Conservation (phyloP, 2,329 filamentous ascomycete genomes). For the Colletotrichum camelliae region DNA sequence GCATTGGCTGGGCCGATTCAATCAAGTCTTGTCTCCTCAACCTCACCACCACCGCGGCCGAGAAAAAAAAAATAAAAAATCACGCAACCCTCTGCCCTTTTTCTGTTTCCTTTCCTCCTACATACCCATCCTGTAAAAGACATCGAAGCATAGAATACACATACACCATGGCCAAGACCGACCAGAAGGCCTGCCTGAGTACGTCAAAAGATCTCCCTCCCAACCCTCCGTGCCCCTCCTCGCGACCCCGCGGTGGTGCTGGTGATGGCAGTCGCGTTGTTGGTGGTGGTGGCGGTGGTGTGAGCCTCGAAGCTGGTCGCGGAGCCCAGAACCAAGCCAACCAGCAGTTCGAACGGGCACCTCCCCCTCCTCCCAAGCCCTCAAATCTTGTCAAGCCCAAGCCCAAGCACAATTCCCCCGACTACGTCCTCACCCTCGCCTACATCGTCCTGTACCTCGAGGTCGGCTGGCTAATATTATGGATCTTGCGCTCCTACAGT, state of each 20-base stretch:
- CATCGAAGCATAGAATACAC: conserved; percentile 1
- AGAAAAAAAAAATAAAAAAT: conserved; percentile 29
- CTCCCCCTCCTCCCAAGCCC: conserved; percentile 17
- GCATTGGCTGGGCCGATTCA: conserved; percentile 20
- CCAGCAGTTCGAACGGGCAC: neutral
- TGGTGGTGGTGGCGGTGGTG: neutral
- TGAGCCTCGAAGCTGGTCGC: neutral
- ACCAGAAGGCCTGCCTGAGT: conserved; percentile 68
- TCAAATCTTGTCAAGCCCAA: neutral
- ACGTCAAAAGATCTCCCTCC: conserved; percentile 46
- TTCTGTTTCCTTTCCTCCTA: neutral
- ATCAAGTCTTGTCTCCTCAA: conserved; percentile 16
- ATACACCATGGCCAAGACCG: conserved; percentile 55
- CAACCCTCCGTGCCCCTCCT: conserved; percentile 28
- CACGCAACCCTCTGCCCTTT: conserved; percentile 29
- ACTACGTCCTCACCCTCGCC: conserved; percentile 26
- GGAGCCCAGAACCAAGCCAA: neutral
- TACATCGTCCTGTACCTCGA: conserved; percentile 63
- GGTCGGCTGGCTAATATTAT: conserved; percentile 63
- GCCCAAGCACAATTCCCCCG: conserved; percentile 1
- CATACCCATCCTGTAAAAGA: neutral
- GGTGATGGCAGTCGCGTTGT: neutral
- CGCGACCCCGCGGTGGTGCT: conserved; percentile 15
- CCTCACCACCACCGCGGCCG: conserved; percentile 28
- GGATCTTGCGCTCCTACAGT: conserved; percentile 66